phyloP scores from a whole-genome alignment of 495 filamentous ascomycete genomes.

The Aspergillus ostianus region DNA sequence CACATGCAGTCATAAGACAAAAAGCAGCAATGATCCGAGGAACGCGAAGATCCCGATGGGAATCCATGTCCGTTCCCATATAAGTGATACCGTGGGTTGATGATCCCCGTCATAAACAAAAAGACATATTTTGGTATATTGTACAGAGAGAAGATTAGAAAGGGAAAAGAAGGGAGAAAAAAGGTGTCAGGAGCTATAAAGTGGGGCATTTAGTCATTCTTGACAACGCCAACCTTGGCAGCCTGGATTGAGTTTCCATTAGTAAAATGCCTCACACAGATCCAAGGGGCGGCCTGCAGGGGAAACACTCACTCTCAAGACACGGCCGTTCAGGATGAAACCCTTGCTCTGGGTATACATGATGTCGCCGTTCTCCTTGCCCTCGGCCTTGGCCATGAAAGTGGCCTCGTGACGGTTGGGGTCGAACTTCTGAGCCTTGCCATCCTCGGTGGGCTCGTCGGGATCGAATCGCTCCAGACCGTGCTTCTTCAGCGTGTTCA shows the following conservation, averaged over 20 bases:
- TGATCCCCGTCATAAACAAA: slow-evolving; percentile 27
- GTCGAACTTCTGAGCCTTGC: slow-evolving; percentile 69
- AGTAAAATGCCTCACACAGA: slow-evolving; percentile 10
- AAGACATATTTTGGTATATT: slow-evolving; percentile 42
- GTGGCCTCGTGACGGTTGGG: slow-evolving; percentile 95
- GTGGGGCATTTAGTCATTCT: slow-evolving; percentile 51
- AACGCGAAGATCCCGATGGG: slow-evolving; percentile 6
- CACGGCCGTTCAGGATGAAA: slow-evolving; percentile 83
- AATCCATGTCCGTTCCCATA: background rate
- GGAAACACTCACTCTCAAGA: slow-evolving; percentile 63
- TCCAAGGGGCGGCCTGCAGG: background rate
- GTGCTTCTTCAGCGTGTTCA: slow-evolving; percentile 88
- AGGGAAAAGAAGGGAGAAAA: background rate
- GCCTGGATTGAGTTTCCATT: slow-evolving; percentile 44
- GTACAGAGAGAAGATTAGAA: slow-evolving; percentile 36
- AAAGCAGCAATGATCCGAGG: slow-evolving; percentile 11
- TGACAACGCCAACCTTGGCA: slow-evolving; percentile 92
- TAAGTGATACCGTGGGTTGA: slow-evolving; percentile 12
- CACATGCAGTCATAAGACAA: slow-evolving; percentile 33
- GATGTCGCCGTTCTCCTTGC: slow-evolving; percentile 84
- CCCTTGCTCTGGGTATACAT: slow-evolving; percentile 95
- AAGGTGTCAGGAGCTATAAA: slow-evolving; percentile 1
- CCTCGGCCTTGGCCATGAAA: slow-evolving; percentile 81
- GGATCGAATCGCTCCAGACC: slow-evolving; percentile 89
- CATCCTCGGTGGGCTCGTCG: slow-evolving; percentile 54